phyloP scores from a whole-genome alignment of 306 rosid species.

The Ormosia semicastrata region DNA sequence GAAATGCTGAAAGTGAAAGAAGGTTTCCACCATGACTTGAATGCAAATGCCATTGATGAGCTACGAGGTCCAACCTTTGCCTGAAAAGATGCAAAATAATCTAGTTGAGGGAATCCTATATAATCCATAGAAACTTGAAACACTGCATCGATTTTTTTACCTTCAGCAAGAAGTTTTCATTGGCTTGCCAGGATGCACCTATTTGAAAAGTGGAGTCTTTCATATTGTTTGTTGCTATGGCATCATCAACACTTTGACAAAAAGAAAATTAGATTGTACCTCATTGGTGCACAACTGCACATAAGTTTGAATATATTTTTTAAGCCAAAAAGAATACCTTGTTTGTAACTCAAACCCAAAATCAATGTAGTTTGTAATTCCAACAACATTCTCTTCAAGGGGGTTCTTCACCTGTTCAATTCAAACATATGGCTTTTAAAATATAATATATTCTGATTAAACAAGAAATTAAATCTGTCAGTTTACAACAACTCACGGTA shows the following conservation, averaged over 20 bases:
- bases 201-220: slow-evolving; percentile 82
- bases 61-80: slow-evolving; percentile 79
- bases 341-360: slow-evolving; percentile 91
- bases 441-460: not conserved
- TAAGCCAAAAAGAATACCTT: slow-evolving; percentile 46
- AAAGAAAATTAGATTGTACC: slow-evolving; percentile 25
- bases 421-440: slow-evolving; percentile 31
- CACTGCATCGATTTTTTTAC: slow-evolving; percentile 42
- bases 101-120: slow-evolving; percentile 29
- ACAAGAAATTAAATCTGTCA: not conserved
- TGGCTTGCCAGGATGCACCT: slow-evolving; percentile 98
- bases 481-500: not conserved
- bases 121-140: not conserved
- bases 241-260: slow-evolving; percentile 63
- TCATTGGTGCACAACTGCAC: slow-evolving; percentile 1
- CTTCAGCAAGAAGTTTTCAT: slow-evolving; percentile 85
- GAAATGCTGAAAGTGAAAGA: slow-evolving; percentile 84
- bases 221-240: slow-evolving; percentile 45
- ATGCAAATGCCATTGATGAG: slow-evolving; percentile 73
- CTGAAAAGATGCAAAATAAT: slow-evolving; percentile 45
- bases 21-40: slow-evolving; percentile 99
- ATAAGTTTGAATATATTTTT: slow-evolving; percentile 12
- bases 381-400: slow-evolving; percentile 75
- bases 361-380: slow-evolving; percentile 93
- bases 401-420: slow-evolving; percentile 90